A percentile compares a stretch with the other conserved stretches of the same genome.
phyloP scores from a whole-genome alignment of 2,329 filamentous ascomycete genomes.

The Teratosphaeria viscida region DNA sequence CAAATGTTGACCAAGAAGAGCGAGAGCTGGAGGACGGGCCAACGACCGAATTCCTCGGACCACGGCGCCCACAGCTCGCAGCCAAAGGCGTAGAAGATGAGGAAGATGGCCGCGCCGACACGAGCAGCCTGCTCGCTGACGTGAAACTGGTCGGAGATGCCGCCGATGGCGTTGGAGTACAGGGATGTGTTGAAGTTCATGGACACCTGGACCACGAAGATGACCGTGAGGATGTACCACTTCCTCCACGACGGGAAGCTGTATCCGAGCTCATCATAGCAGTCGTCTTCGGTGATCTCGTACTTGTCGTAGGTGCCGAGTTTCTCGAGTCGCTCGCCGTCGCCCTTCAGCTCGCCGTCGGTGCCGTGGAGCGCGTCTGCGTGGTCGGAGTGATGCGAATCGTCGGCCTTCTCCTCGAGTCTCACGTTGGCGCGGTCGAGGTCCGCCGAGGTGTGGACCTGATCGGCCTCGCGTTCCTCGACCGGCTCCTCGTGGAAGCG shows the following conservation, averaged over 20 bases:
- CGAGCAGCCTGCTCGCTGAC: conserved; percentile 39
- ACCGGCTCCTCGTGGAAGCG: conserved; percentile 18
- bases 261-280: conserved; percentile 41
- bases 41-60: conserved; percentile 45
- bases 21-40: conserved; percentile 40
- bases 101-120: conserved; percentile 39
- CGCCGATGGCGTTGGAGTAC: conserved; percentile 42
- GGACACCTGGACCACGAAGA: conserved; percentile 45
- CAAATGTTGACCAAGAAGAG: conserved; percentile 46
- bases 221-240: conserved; percentile 42
- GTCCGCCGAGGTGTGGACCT: conserved; percentile 19
- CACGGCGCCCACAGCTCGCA: conserved; percentile 44
- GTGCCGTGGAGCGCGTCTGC: conserved; percentile 4
- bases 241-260: conserved; percentile 41
- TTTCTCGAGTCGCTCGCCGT: conserved; percentile 16
- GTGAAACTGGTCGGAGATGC: conserved; percentile 36
- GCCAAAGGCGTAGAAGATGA: conserved; percentile 43
- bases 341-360: background rate
- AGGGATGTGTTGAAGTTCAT: conserved; percentile 52
- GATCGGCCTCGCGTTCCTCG: background rate
- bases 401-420: conserved; percentile 14
- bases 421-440: conserved; percentile 19
- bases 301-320: conserved; percentile 33
- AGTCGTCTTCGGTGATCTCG: conserved; percentile 40
- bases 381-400: conserved; percentile 10